Evolutionary conservation across 306 rosid species (phyloP).

Genomic region (Comarum palustre): DNA sequence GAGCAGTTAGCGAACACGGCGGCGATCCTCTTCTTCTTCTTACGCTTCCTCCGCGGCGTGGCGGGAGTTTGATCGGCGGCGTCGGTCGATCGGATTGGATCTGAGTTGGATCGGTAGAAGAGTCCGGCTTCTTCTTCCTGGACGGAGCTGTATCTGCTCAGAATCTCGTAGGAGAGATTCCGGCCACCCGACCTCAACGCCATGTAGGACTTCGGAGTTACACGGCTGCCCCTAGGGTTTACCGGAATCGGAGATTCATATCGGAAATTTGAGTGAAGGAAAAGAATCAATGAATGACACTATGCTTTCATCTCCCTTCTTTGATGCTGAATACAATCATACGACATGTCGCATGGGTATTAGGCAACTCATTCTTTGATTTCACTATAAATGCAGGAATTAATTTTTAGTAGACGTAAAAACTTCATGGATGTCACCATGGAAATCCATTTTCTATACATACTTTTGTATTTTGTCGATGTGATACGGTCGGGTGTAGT

Average conservation of each 20-base stretch:
- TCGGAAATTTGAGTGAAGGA: background rate
- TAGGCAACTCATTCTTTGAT: too few relatives aligned
- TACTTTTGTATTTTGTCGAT: too few relatives aligned
- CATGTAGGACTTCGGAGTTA: conserved; percentile 32
- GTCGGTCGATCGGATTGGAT: conserved; percentile 18
- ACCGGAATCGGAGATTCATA: background rate
- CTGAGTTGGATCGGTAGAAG: conserved; percentile 30
- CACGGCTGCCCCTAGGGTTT: background rate
- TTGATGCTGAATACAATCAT: background rate
- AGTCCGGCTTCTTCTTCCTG: conserved; percentile 35
- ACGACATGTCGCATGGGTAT: too few relatives aligned
- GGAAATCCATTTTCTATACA: background rate
- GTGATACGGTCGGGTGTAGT: too few relatives aligned
- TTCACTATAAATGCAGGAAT: too few relatives aligned
- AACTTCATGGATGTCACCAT: too few relatives aligned
- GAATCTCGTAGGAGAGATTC: conserved; percentile 72
- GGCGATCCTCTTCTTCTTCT: conserved; percentile 39
- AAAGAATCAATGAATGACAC: background rate
- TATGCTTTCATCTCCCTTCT: background rate
- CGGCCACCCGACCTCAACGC: conserved; percentile 53
- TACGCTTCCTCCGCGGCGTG: conserved; percentile 49
- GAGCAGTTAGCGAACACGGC: conserved; percentile 14
- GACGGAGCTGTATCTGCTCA: conserved; percentile 28
- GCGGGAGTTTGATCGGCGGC: conserved; percentile 14
- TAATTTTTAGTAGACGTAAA: too few relatives aligned